phyloP scores from a whole-genome alignment of 371 early-diverging fungal species.

The Blastocladiella emersonii region DNA sequence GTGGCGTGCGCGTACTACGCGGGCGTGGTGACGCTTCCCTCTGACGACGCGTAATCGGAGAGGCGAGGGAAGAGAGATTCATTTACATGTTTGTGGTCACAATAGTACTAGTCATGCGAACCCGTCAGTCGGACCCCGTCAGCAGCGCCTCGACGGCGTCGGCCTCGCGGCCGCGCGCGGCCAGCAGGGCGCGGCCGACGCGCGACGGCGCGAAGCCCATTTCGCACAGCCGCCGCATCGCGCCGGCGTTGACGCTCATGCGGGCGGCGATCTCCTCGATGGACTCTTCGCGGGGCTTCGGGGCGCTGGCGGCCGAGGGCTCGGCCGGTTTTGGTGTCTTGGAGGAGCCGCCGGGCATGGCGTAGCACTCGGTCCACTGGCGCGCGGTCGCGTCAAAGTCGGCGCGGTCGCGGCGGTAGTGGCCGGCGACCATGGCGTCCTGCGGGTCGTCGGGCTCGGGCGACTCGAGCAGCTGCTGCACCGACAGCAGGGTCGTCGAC shows the following conservation, averaged over 20 bases:
- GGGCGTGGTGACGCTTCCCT: no score
- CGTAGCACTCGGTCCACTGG: conserved; percentile 25
- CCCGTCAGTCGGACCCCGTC: no score
- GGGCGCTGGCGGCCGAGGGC: no score
- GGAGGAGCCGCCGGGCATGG: conserved; percentile 11
- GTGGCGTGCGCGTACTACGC: background rate
- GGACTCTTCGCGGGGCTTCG: no score
- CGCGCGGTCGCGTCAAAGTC: conserved; percentile 20
- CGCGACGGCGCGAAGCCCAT: conserved; percentile 18
- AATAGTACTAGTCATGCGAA: no score
- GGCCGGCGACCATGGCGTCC: conserved; percentile 27
- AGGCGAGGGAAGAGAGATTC: no score
- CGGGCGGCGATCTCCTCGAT: no score
- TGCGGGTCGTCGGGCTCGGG: conserved; percentile 57
- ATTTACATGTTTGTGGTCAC: no score
- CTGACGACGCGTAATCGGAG: no score
- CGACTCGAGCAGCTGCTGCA: conserved; percentile 49
- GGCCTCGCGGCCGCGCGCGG: background rate
- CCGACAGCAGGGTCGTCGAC: conserved; percentile 51
- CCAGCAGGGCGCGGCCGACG: conserved; percentile 13
- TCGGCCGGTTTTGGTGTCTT: no score
- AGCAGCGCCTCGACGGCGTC: background rate
- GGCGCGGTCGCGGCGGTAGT: conserved; percentile 16
- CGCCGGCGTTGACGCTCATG: conserved; percentile 12
- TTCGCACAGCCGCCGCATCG: conserved; percentile 17